Percentiles rank a stretch among this genome's conserved stretches.
Evolutionary conservation across 768 basidiomycete species (phyloP).

Genomic region (Omphalotus guepiniiformis): DNA sequence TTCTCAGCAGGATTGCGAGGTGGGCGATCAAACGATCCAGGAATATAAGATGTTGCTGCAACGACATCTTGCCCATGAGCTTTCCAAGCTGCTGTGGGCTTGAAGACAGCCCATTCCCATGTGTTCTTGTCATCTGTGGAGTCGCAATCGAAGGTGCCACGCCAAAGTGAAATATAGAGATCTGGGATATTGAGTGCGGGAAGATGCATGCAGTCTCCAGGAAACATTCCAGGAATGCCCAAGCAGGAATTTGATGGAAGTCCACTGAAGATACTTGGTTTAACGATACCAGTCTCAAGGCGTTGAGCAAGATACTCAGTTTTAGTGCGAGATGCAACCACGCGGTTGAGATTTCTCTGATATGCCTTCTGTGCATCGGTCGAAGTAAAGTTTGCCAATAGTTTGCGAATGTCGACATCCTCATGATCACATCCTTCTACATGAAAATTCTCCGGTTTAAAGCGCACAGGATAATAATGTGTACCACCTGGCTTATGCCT

Average conservation of each 20-base stretch:
- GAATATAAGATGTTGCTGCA: constrained; percentile 26
- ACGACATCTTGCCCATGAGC: constrained; percentile 31
- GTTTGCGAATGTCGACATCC: constrained; percentile 19
- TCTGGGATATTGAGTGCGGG: constrained; percentile 34
- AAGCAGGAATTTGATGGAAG: constrained; percentile 13
- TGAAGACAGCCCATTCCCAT: constrained; percentile 31
- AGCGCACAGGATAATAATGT: constrained; percentile 31
- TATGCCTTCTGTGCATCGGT: neutral
- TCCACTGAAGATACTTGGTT: constrained; percentile 24
- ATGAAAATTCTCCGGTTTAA: constrained; percentile 20
- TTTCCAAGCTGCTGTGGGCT: constrained; percentile 25
- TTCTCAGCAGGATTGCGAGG: constrained; percentile 33
- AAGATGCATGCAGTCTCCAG: constrained; percentile 28
- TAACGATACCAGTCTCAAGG: constrained; percentile 22
- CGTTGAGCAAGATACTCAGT: neutral
- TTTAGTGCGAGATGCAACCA: neutral
- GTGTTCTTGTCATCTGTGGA: constrained; percentile 11
- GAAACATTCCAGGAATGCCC: constrained; percentile 19
- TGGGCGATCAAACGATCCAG: constrained; percentile 35
- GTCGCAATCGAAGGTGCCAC: constrained; percentile 19
- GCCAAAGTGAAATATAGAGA: constrained; percentile 28
- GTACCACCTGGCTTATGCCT: too few relatives aligned
- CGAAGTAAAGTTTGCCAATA: neutral
- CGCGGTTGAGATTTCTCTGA: neutral
- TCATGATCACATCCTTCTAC: constrained; percentile 23